Evolutionary conservation across 179 eudicot species (phyloP).

Genomic region (Camellia oleifera): DNA sequence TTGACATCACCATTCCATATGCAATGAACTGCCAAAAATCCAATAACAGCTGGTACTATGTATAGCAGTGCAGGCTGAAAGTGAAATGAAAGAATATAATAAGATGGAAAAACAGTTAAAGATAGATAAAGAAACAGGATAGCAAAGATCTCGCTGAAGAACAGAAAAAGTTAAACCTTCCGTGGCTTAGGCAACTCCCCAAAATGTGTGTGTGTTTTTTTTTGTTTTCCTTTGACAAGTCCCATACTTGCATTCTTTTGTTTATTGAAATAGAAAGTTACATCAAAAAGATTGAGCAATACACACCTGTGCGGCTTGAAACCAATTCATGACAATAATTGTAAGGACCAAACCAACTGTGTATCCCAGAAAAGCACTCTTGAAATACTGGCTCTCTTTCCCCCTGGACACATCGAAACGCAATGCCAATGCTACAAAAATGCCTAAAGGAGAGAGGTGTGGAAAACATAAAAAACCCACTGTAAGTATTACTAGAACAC

Average conservation of each 20-base stretch:
- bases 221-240: neutral
- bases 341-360: slow-evolving; percentile 71
- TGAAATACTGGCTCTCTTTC: slow-evolving; percentile 81
- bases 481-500: neutral
- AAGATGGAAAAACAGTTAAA: neutral
- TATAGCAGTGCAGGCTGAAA: slow-evolving; percentile 95
- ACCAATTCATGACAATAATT: slow-evolving; percentile 97
- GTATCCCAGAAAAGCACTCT: slow-evolving; percentile 89
- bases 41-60: slow-evolving; percentile 90
- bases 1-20: slow-evolving; percentile 87
- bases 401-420: slow-evolving; percentile 96
- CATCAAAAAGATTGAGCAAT: neutral
- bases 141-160: neutral
- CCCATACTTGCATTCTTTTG: neutral
- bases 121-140: neutral
- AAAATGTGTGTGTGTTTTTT: too few species aligned
- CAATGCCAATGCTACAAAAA: slow-evolving; percentile 96
- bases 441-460: slow-evolving; percentile 45
- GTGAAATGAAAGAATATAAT: neutral
- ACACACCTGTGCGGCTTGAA: slow-evolving; percentile 97
- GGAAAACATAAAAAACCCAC: slow-evolving; percentile 1
- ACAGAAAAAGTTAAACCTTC: neutral
- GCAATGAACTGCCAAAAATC: slow-evolving; percentile 89
- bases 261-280: neutral
- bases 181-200: neutral